These are phyloP conservation scores for Aspergillus sclerotioniger DNA, from an alignment of 495 filamentous ascomycete genomes.

Conservation along the genomic window DNA sequence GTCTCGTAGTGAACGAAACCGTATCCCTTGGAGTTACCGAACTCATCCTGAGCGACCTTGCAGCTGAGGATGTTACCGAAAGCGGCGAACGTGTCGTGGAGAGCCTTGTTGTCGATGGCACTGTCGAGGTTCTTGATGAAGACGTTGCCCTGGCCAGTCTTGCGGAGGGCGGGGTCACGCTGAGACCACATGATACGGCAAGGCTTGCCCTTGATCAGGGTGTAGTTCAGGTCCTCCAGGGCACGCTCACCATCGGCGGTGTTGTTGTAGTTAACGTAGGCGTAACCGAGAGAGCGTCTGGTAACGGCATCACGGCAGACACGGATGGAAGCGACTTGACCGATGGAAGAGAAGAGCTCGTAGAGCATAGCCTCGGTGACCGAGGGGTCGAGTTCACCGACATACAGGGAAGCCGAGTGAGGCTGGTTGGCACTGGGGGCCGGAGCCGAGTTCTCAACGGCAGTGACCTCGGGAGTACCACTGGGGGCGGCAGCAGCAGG, in stretches of 20 bases:
- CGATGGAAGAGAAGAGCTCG: constrained; percentile 99
- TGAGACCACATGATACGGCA: constrained; percentile 99
- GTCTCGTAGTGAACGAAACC: constrained; percentile 99
- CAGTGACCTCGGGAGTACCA: constrained; percentile 32
- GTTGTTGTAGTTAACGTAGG: constrained; percentile 99
- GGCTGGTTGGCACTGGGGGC: constrained; percentile 76
- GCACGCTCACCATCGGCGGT: constrained; percentile 94
- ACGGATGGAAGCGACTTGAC: constrained; percentile 97
- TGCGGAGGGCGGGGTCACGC: constrained; percentile 97
- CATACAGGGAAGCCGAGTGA: constrained; percentile 95
- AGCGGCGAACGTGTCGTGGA: constrained; percentile 98
- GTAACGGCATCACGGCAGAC: constrained; percentile 99
- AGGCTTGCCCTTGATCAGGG: constrained; percentile 95
- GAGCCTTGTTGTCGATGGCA: constrained; percentile 99
- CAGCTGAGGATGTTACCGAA: constrained; percentile 99
- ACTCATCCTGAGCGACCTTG: constrained; percentile 98
- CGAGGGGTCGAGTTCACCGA: constrained; percentile 94
- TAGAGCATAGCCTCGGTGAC: constrained; percentile 99
- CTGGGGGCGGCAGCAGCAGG: constrained; percentile 28
- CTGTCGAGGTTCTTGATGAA: constrained; percentile 99
- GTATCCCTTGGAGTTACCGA: constrained; percentile 94
- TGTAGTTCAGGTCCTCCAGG: constrained; percentile 99
- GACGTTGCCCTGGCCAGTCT: constrained; percentile 98
- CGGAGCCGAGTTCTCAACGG: constrained; percentile 38
- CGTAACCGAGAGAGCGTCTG: constrained; percentile 96